phyloP scores from a whole-genome alignment of 805 yeast species.

The Ogataea kodamae region DNA sequence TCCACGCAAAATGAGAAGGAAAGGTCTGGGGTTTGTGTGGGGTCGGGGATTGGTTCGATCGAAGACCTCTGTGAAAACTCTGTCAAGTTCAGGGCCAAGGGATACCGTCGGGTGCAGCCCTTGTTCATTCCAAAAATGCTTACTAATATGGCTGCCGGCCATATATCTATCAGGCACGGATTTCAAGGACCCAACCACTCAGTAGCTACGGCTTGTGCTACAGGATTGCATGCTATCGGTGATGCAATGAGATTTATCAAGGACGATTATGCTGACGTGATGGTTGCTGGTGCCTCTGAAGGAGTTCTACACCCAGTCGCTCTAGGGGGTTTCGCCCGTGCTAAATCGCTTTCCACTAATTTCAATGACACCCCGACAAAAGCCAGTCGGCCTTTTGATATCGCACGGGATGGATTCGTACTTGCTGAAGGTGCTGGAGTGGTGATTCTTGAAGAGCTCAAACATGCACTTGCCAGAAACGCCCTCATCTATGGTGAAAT shows the following conservation, averaged over 20 bases:
- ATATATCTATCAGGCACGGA: constrained; percentile 74
- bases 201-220: constrained; percentile 94
- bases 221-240: constrained; percentile 91
- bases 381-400: constrained; percentile 88
- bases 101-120: constrained; percentile 76
- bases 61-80: constrained; percentile 67
- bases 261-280: constrained; percentile 77
- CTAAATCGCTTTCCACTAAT: constrained; percentile 69
- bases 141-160: constrained; percentile 93
- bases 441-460: constrained; percentile 68
- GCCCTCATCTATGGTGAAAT: constrained; percentile 76
- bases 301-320: constrained; percentile 83
- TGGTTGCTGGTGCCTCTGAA: constrained; percentile 95
- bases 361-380: constrained; percentile 57
- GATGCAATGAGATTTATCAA: constrained; percentile 82
- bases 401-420: constrained; percentile 77
- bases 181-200: constrained; percentile 84
- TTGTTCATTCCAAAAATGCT: constrained; percentile 79
- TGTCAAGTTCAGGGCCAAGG: constrained; percentile 42
- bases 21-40: constrained; percentile 74
- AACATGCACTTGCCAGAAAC: constrained; percentile 68
- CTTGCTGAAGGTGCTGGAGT: constrained; percentile 92
- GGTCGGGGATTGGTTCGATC: constrained; percentile 89
- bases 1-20: constrained; percentile 32
- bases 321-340: constrained; percentile 86